Base-by-base conservation (phyloP, 371 early-diverging fungal genomes). In the Fennellomyces sp. region DNA sequence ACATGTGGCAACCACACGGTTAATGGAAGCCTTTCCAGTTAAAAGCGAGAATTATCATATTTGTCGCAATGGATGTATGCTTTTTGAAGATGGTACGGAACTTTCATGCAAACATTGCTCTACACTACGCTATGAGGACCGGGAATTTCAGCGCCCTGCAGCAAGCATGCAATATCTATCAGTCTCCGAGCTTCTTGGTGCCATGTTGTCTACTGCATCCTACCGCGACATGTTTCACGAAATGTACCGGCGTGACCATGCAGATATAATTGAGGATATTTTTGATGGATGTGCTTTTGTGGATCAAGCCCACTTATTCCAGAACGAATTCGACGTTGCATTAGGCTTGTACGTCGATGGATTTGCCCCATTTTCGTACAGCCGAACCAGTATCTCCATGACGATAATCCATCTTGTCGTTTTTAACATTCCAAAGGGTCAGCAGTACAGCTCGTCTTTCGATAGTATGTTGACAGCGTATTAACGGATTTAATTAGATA, bases 211-310 rank as follows among this genome's bases (percentile, higher is more conserved):
- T 5, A 12, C n/a, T n/a, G 23, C 52, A 6, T 17, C 5, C 2
- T 52, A 52, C 25, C 33, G 52, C 13, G 6, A 12, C n/a, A 30
- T 52, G 52, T 52, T 28, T 33, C 33, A 31, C 5, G 52, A 52
- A 17, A 52, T 31, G 21, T 52, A 30, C 25, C 13, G 17, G 1
- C 10, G 13, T 10, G 25, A 25, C 4, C 21, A 6, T 5, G 8
- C 17, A 5, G 52, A 52, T 4, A 21, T 10, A 7, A 6, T 52
- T 12, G 31, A 12, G 13, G 31, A 52, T 30, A 52, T 52, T 23
- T 28, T 52, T 7, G 52, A 52, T 33, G 52, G 52, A 29, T 52
- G 5, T 13, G 52, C 52, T 33, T 52, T 52, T 52, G 7, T 5
- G 12, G n/a, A 52, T 10, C 52, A 52, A 52, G 52, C 12, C 15